These are phyloP conservation scores for Aspergillus sp. DNA, from an alignment of 2,329 filamentous ascomycete species.

Conservation along the genomic window DNA sequence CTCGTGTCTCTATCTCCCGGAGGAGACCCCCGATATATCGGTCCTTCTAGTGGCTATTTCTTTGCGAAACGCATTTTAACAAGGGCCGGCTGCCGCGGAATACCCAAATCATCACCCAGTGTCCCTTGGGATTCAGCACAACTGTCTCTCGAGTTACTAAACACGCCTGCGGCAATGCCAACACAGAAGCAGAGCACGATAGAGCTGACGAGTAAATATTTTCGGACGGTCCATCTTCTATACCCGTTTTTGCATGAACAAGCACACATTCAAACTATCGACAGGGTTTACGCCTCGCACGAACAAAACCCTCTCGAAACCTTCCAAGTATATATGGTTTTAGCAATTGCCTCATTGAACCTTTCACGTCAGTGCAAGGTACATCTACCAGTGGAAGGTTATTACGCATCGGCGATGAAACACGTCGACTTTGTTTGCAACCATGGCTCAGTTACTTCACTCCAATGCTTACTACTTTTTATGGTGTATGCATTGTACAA, in stretches of 20 bases:
- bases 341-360: constrained; percentile 51
- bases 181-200: constrained; percentile 37
- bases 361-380: constrained; percentile 46
- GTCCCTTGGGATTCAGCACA: constrained; percentile 14
- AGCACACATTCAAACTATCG: constrained; percentile 38
- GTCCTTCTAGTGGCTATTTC: constrained; percentile 57
- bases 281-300: constrained; percentile 35
- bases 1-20: constrained; percentile 52
- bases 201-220: constrained; percentile 49
- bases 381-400: constrained; percentile 50
- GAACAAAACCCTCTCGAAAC: constrained; percentile 29
- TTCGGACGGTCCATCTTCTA: constrained; percentile 49
- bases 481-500: constrained; percentile 54
- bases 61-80: constrained; percentile 52
- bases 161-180: constrained; percentile 30
- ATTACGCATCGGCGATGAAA: constrained; percentile 50
- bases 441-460: constrained; percentile 50
- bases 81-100: constrained; percentile 30
- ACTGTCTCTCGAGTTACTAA: constrained; percentile 28
- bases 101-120: constrained; percentile 4
- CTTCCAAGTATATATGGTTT: constrained; percentile 56
- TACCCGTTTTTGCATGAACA: constrained; percentile 53
- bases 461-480: constrained; percentile 48
- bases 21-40: constrained; percentile 52
- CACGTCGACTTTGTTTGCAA: constrained; percentile 49